phyloP scores from a whole-genome alignment of 1,284 basidiomycete species.

The Ganoderma resinaceum region DNA sequence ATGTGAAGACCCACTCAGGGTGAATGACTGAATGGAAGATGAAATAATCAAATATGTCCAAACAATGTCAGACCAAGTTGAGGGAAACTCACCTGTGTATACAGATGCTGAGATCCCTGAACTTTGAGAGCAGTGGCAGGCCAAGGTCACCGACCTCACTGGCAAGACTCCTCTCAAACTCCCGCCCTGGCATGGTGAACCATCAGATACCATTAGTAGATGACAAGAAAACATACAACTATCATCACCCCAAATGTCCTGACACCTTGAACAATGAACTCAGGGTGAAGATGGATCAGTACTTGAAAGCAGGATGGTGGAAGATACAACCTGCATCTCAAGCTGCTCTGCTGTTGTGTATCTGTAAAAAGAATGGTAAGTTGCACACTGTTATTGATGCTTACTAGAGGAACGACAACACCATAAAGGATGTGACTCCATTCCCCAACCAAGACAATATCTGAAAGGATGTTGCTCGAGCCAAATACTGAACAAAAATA shows the following conservation, averaged over 20 bases:
- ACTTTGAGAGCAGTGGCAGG: slow-evolving; percentile 16
- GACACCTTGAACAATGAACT: slow-evolving; percentile 14
- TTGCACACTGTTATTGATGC: slow-evolving; percentile 36
- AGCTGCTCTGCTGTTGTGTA: slow-evolving; percentile 33
- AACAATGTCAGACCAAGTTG: background rate
- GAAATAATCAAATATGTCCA: background rate
- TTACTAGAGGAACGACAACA: slow-evolving; percentile 39
- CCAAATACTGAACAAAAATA: slow-evolving; percentile 37
- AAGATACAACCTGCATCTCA: slow-evolving; percentile 10
- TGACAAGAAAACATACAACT: background rate
- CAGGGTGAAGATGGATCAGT: slow-evolving; percentile 34
- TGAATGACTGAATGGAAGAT: background rate
- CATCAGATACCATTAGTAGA: background rate
- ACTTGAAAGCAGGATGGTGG: slow-evolving; percentile 38
- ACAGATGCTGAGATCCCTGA: background rate
- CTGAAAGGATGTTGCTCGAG: slow-evolving; percentile 32
- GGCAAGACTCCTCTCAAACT: slow-evolving; percentile 2
- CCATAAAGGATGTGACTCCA: slow-evolving; percentile 38
- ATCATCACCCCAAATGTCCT: background rate
- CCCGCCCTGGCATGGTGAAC: slow-evolving; percentile 10
- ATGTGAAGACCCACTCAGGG: background rate
- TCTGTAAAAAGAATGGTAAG: slow-evolving; percentile 33
- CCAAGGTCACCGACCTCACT: slow-evolving; percentile 14
- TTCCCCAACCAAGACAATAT: slow-evolving; percentile 44
- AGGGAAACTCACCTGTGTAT: no score